A percentile compares a stretch with the other conserved stretches of the same genome.
phyloP scores from a whole-genome alignment of 2,329 filamentous ascomycete species.

The Penicillium vulpinum region DNA sequence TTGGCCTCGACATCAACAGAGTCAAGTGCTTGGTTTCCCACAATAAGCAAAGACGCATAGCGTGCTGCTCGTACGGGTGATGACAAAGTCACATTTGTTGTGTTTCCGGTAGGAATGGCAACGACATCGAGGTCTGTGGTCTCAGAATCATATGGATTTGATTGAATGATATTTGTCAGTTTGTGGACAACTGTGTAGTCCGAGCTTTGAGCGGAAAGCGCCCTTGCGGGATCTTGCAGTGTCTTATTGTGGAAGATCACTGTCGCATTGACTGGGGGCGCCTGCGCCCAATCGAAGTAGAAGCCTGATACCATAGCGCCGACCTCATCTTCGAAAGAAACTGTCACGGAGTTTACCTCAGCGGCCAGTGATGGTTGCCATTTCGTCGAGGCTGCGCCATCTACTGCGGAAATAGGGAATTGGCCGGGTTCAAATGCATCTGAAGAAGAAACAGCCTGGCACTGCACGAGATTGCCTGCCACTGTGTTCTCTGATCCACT shows the following conservation, averaged over 20 bases:
- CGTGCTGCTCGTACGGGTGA: conserved; percentile 35
- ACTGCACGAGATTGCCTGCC: conserved; percentile 65
- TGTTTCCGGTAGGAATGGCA: conserved; percentile 41
- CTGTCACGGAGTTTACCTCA: conserved; percentile 55
- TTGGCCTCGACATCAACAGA: conserved; percentile 31
- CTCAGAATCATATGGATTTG: conserved; percentile 39
- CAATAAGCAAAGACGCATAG: conserved; percentile 47
- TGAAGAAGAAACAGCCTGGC: conserved; percentile 54
- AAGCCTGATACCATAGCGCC: conserved; percentile 45
- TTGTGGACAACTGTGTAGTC: conserved; percentile 26
- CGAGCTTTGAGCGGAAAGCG: conserved; percentile 7
- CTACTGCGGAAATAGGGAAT: conserved; percentile 66
- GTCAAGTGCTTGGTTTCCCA: conserved; percentile 44
- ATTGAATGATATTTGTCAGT: conserved; percentile 36
- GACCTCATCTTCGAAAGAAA: conserved; percentile 50
- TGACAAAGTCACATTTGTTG: conserved; percentile 42
- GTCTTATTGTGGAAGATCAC: conserved; percentile 58
- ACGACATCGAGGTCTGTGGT: conserved; percentile 37
- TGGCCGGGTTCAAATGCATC: conserved; percentile 61
- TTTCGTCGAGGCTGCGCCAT: conserved; percentile 65
- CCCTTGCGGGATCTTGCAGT: conserved; percentile 20
- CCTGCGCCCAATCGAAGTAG: conserved; percentile 61
- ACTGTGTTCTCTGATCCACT: conserved; percentile 57
- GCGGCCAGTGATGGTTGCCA: conserved; percentile 63
- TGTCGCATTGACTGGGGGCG: conserved; percentile 55